Evolutionary conservation across 306 rosid species (phyloP), one percentile per base, ranked within the genome.

Genomic region (Pterocarpus santalinus): DNA sequence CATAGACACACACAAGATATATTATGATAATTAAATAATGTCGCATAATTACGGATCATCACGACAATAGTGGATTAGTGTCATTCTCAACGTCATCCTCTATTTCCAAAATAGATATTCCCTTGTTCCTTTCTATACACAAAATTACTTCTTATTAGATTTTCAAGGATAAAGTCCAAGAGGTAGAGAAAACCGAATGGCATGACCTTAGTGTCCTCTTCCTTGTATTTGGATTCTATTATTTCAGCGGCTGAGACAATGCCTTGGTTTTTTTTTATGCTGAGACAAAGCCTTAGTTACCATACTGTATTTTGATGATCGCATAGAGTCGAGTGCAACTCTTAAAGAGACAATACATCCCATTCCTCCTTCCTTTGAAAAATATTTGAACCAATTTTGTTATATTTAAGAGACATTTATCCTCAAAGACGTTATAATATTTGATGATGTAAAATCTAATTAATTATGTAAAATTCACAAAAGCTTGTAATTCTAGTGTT

Each of bases 1-100:
- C 81, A 80, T 80, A 78, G 68, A 77, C 46, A 28, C 74, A 44
- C 73, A 2, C n/a, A 53, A 34, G 47, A 36, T 61, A 39, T 49
- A 49, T 12, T 49, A 38, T 73, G 13, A 1, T 32, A 53, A 64
- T 78, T 73, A 49, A 69, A n/a, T 68, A 69, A 30, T 46, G 49
- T 7, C 13, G 36, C 34, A 14, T 49, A 28, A 41, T 63, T 15
- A 38, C 0, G 16, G 12, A 43, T 73, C 43, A 81, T 32, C 79
- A 65, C 77, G 13, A 71, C 13, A 71, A 74, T 65, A 70, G 28
- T 22, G 1, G 43, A 76, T 22, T 56, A 55, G 14, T 62, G 65
- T 77, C 78, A 7, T 75, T 69, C 14, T 60, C 85, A 69, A 10
- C 49, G 46, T 5, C n/a, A 11, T 78, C 16, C 65, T 76, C 66